Conservation (phyloP, 202 grass and related monocot genomes). For the Hordeum pubiflorum region DNA sequence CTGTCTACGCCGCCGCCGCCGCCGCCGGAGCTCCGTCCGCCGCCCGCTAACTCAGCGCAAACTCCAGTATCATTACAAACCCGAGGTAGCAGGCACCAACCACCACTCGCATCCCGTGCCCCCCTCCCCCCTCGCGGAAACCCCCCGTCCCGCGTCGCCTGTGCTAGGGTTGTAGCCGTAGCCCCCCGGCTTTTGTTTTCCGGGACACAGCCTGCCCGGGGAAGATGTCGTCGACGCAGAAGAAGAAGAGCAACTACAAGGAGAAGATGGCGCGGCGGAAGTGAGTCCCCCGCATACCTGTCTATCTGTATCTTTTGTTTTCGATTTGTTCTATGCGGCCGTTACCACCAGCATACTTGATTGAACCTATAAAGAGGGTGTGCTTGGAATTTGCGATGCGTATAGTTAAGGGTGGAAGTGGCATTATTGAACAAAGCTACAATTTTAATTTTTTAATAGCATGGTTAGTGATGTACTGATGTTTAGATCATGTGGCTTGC, state of each 20-base stretch:
- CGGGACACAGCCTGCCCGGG: not conserved
- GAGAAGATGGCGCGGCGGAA: slow-evolving; percentile 82
- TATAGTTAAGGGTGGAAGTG: not conserved
- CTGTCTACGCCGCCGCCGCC: not conserved
- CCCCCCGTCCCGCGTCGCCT: not conserved
- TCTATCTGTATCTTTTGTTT: not conserved
- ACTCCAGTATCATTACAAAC: not conserved
- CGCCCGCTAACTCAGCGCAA: not conserved
- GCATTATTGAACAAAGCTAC: too few relatives aligned
- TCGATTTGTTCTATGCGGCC: not conserved
- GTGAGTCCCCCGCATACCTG: slow-evolving; percentile 32
- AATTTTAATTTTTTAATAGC: not conserved
- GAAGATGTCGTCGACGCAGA: slow-evolving; percentile 56
- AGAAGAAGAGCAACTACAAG: slow-evolving; percentile 86
- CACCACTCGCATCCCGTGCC: not conserved
- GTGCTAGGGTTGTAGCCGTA: not conserved
- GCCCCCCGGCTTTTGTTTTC: not conserved
- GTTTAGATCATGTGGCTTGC: not conserved
- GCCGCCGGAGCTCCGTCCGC: not conserved
- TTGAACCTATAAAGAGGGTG: not conserved
- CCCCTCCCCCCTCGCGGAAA: not conserved
- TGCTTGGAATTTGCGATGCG: not conserved
- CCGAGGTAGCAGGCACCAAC: not conserved
- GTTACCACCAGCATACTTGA: not conserved
- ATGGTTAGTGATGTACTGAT: not conserved